Evolutionary conservation across 2,329 filamentous ascomycete genomes (phyloP).

Genomic region (Zymoseptoria passerinii): DNA sequence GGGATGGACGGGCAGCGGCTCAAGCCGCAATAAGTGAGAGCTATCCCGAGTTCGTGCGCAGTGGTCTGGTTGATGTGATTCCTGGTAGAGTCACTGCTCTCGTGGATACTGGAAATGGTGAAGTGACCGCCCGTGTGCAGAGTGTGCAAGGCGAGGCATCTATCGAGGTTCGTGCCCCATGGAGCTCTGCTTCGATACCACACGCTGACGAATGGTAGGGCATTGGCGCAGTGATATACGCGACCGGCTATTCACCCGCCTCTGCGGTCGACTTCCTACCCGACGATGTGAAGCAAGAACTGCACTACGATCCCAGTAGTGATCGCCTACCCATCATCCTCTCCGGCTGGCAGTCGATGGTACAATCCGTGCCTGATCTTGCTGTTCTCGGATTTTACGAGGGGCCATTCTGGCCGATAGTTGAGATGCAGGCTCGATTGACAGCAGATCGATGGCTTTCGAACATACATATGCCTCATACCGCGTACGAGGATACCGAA

Average conservation of each 20-base stretch:
- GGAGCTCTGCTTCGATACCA: background rate
- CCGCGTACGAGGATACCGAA: slow-evolving; percentile 33
- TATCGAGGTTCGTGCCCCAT: slow-evolving; percentile 30
- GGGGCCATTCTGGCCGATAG: slow-evolving; percentile 76
- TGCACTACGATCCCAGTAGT: slow-evolving; percentile 51
- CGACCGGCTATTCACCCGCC: slow-evolving; percentile 64
- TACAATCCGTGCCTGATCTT: slow-evolving; percentile 52
- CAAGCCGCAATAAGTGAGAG: slow-evolving; percentile 60
- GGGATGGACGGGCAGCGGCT: slow-evolving; percentile 10
- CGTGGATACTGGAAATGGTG: background rate
- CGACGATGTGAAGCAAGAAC: slow-evolving; percentile 42
- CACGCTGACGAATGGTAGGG: slow-evolving; percentile 26
- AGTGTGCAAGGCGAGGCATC: background rate
- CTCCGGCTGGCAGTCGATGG: slow-evolving; percentile 39
- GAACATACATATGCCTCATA: slow-evolving; percentile 25
- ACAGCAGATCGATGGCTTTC: slow-evolving; percentile 53
- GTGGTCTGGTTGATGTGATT: slow-evolving; percentile 40
- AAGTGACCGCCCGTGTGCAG: slow-evolving; percentile 7
- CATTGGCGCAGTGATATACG: slow-evolving; percentile 61
- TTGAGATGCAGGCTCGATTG: slow-evolving; percentile 75
- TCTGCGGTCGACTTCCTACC: slow-evolving; percentile 59
- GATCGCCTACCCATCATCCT: slow-evolving; percentile 56
- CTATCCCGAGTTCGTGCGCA: slow-evolving; percentile 66
- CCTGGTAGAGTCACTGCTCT: slow-evolving; percentile 31
- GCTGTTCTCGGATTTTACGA: slow-evolving; percentile 80